Conservation (phyloP, 805 yeast species). For the Ogataea ganodermae region DNA sequence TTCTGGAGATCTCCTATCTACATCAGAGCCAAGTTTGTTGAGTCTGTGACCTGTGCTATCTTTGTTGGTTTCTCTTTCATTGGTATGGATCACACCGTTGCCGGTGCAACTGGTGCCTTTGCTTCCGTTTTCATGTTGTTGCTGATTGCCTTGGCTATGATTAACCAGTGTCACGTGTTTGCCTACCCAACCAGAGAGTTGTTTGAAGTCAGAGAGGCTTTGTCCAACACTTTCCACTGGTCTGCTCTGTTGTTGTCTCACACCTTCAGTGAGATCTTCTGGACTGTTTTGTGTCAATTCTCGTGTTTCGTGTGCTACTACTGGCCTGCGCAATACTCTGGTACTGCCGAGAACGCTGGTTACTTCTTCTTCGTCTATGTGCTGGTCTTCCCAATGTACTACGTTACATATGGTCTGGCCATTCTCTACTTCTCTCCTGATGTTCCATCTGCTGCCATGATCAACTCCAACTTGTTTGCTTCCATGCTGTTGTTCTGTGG, state of each 20-base stretch:
- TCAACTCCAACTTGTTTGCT: conserved; percentile 40
- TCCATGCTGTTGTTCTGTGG: conserved; percentile 40
- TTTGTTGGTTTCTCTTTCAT: conserved; percentile 62
- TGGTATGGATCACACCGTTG: conserved; percentile 51
- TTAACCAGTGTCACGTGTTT: conserved; percentile 64
- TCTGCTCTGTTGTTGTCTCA: conserved; percentile 55
- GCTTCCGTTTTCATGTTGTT: conserved; percentile 57
- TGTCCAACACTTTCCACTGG: conserved; percentile 76
- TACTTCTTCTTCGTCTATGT: conserved; percentile 34
- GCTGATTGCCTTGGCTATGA: conserved; percentile 58
- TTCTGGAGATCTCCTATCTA: conserved; percentile 54
- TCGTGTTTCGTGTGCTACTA: conserved; percentile 54
- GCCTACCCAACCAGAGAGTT: conserved; percentile 59
- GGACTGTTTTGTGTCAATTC: conserved; percentile 51
- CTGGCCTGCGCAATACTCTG: conserved; percentile 47
- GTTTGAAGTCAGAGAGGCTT: conserved; percentile 67
- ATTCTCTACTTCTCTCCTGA: conserved; percentile 46
- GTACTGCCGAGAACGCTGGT: conserved; percentile 45
- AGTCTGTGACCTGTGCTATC: conserved; percentile 44
- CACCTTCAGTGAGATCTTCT: conserved; percentile 60
- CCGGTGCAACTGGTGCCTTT: conserved; percentile 60
- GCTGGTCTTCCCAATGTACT: conserved; percentile 30
- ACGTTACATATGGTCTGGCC: conserved; percentile 40
- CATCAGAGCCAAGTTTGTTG: conserved; percentile 51
- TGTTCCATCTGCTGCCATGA: conserved; percentile 44